Percentiles rank a stretch among this genome's conserved stretches.
Evolutionary conservation across 805 yeast species (phyloP).

Genomic region (Pichia manshurica): DNA sequence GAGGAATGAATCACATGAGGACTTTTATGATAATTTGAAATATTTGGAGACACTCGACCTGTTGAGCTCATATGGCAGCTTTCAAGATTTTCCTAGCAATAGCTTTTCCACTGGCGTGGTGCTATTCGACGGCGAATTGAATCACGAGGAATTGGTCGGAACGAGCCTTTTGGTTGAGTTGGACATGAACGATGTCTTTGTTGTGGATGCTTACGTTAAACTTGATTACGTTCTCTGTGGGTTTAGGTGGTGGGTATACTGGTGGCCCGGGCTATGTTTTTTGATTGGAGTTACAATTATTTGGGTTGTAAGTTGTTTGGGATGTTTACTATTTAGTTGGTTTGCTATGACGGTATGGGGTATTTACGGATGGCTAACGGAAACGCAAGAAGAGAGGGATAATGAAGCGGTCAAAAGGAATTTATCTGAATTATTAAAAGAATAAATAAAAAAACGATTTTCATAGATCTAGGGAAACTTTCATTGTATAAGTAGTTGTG

Average conservation of each 20-base stretch:
- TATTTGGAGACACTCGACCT: slow-evolving; percentile 3
- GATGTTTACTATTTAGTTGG: slow-evolving; percentile 11
- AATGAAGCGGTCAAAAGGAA: slow-evolving; percentile 4
- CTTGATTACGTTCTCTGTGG: slow-evolving; percentile 14
- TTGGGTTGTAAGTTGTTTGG: slow-evolving; percentile 10
- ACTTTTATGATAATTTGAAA: not conserved
- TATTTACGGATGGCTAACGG: not conserved
- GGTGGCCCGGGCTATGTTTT: slow-evolving; percentile 19
- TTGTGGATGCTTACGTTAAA: slow-evolving; percentile 9
- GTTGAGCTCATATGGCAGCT: slow-evolving; percentile 4
- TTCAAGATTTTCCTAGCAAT: not conserved
- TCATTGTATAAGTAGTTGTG: slow-evolving; percentile 61
- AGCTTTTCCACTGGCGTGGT: slow-evolving; percentile 8
- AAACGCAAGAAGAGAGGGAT: not conserved
- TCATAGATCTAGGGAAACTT: slow-evolving; percentile 14
- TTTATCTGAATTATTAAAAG: slow-evolving; percentile 6
- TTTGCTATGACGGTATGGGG: slow-evolving; percentile 3
- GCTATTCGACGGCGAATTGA: slow-evolving; percentile 6
- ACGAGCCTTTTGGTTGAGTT: slow-evolving; percentile 14
- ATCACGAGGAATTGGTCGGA: not conserved
- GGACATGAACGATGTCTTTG: slow-evolving; percentile 10
- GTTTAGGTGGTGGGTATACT: slow-evolving; percentile 15
- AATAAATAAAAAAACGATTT: slow-evolving; percentile 35
- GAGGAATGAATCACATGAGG: not conserved
- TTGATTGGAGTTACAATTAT: slow-evolving; percentile 11